These are phyloP conservation scores for Thalassiosira mediterranea DNA, from an alignment of 352 stramenopile species.

Conservation along the genomic window DNA sequence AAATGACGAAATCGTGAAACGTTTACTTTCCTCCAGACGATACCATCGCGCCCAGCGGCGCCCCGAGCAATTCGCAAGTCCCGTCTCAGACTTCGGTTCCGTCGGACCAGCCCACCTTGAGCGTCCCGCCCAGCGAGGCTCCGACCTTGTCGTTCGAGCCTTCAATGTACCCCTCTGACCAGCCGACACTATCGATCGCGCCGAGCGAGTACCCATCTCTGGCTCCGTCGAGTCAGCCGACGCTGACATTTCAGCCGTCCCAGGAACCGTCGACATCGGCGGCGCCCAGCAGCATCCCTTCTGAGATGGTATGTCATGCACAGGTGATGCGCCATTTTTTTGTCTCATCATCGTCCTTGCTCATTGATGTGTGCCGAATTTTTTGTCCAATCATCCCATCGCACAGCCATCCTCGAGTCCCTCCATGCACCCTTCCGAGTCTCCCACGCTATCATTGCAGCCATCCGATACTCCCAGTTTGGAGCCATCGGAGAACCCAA, in stretches of 20 bases:
- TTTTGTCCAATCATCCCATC: too few species aligned
- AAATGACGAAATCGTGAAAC: too few species aligned
- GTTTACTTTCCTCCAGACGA: too few species aligned
- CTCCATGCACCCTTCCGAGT: conserved; percentile 5
- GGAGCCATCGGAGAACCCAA: conserved; percentile 3
- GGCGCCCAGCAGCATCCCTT: neutral
- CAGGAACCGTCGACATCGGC: neutral
- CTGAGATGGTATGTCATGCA: conserved; percentile 8
- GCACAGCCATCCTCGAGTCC: conserved; percentile 9
- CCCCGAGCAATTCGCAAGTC: conserved; percentile 1
- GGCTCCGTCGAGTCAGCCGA: conserved; percentile 6
- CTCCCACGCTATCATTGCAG: neutral
- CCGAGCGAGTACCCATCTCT: conserved; percentile 9
- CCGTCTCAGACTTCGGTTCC: conserved; percentile 20
- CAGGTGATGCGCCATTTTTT: too few species aligned
- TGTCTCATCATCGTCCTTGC: too few species aligned
- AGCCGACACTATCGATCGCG: conserved; percentile 1
- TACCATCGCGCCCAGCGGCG: too few species aligned
- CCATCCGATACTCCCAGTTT: conserved; percentile 15
- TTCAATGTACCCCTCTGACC: neutral
- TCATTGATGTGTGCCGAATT: too few species aligned
- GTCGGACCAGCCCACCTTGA: conserved; percentile 6
- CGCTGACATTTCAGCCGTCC: neutral
- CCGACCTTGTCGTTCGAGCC: conserved; percentile 12
- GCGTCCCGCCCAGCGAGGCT: conserved; percentile 1